Conservation (phyloP, 2,329 filamentous ascomycete species). For the Ophiocordyceps camponoti-saundersi region DNA sequence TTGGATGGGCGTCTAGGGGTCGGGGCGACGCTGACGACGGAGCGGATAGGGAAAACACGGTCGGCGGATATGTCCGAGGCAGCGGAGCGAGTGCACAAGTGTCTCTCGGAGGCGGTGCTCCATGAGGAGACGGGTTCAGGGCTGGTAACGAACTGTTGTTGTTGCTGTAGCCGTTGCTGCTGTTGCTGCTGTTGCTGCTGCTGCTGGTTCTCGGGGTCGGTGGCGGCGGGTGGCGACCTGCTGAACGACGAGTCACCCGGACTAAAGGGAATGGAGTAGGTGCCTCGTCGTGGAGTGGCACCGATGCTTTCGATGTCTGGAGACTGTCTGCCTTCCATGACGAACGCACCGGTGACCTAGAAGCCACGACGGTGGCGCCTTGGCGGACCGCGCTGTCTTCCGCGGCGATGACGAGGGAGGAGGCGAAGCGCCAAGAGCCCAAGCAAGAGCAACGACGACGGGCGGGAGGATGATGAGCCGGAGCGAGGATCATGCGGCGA, state of each 20-base stretch:
- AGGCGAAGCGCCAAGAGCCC: neutral
- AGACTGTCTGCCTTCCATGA: neutral
- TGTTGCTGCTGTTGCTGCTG: neutral
- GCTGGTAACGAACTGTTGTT: neutral
- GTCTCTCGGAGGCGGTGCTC: constrained; percentile 24
- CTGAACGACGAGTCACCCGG: neutral
- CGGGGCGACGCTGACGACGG: constrained; percentile 57
- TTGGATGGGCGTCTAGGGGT: constrained; percentile 15
- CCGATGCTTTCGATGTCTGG: neutral
- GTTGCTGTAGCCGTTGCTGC: too few relatives aligned
- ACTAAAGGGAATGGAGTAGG: neutral
- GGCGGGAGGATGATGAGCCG: too few relatives aligned
- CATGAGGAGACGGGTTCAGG: constrained; percentile 19
- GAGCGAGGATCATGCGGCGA: too few relatives aligned
- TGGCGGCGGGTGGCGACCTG: neutral
- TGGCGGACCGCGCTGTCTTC: neutral
- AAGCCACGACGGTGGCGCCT: neutral
- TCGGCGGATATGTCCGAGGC: constrained; percentile 27
- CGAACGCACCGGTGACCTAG: constrained; percentile 1
- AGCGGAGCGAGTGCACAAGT: constrained; percentile 14
- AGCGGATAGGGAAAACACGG: constrained; percentile 66
- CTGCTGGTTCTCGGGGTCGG: neutral
- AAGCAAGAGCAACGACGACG: too few relatives aligned
- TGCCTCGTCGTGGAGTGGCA: neutral
- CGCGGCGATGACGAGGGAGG: neutral